Evolutionary conservation across 2,329 filamentous ascomycete species (phyloP).

Genomic region (Colletotrichum coccodes): DNA sequence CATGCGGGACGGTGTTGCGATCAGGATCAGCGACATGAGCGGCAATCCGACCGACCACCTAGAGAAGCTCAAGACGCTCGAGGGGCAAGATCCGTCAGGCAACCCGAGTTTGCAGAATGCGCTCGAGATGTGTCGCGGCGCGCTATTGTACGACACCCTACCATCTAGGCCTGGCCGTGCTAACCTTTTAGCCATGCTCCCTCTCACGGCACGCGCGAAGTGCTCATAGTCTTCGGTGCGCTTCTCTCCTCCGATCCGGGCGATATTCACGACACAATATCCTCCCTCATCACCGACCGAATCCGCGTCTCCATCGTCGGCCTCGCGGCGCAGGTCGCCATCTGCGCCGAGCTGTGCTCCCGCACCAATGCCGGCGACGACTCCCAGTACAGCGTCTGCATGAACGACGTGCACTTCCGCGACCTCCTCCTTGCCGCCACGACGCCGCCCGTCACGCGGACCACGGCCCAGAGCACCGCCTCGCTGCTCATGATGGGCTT

Average conservation of each 20-base stretch:
- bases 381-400: constrained; percentile 81
- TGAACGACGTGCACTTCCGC: constrained; percentile 80
- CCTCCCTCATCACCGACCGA: constrained; percentile 79
- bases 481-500: constrained; percentile 98
- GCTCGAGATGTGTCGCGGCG: constrained; percentile 92
- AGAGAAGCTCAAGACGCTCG: constrained; percentile 75
- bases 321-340: constrained; percentile 88
- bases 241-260: constrained; percentile 91
- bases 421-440: constrained; percentile 91
- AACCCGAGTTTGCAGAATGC: constrained; percentile 91
- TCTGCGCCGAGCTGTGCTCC: constrained; percentile 89
- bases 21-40: constrained; percentile 87
- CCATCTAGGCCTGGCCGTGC: background rate
- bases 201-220: constrained; percentile 91
- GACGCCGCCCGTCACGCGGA: constrained; percentile 85
- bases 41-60: constrained; percentile 93
- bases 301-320: constrained; percentile 92
- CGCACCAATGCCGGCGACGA: constrained; percentile 86
- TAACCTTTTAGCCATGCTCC: constrained; percentile 77
- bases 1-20: constrained; percentile 91
- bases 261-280: constrained; percentile 93
- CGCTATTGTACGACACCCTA: constrained; percentile 75
- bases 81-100: constrained; percentile 75
- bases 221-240: constrained; percentile 91
- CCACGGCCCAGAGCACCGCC: constrained; percentile 65